Evolutionary conservation across 257 asterid genomes (phyloP).

Genomic region (Lithospermum erythrorhizon): DNA sequence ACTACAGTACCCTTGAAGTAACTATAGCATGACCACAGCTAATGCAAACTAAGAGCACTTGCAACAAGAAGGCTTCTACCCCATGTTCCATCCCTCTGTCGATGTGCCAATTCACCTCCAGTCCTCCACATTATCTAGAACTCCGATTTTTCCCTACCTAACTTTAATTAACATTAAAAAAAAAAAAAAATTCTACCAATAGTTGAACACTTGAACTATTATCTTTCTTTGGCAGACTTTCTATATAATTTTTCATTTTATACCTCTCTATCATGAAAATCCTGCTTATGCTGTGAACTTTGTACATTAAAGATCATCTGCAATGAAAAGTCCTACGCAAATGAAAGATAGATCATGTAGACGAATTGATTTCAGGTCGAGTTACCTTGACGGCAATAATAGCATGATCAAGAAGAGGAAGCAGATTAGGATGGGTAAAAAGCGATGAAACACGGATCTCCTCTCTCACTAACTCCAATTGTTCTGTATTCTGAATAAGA

Average conservation of each 20-base stretch:
- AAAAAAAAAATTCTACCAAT: too few relatives aligned
- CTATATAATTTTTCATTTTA: too few relatives aligned
- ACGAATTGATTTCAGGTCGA: neutral
- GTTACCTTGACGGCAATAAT: conserved; percentile 89
- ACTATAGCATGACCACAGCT: too few relatives aligned
- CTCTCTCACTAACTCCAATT: conserved; percentile 79
- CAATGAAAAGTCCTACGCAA: neutral
- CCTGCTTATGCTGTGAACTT: neutral
- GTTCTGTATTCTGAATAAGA: conserved; percentile 84
- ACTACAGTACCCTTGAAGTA: neutral
- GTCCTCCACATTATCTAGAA: too few relatives aligned
- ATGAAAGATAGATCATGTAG: neutral
- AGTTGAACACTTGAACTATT: too few relatives aligned
- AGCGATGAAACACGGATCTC: conserved; percentile 86
- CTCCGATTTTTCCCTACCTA: too few relatives aligned
- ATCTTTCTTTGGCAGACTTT: too few relatives aligned
- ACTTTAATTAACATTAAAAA: too few relatives aligned
- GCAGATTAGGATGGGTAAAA: conserved; percentile 87
- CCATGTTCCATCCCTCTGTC: neutral
- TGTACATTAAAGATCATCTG: neutral
- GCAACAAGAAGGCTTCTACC: neutral
- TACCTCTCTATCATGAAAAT: neutral
- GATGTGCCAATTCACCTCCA: too few relatives aligned
- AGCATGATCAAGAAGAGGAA: conserved; percentile 98
- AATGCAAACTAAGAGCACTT: neutral